A percentile compares a stretch with the other conserved stretches of the same genome.
Conservation (phyloP, 2,329 filamentous ascomycete species). For the Aspergillus fructus region DNA sequence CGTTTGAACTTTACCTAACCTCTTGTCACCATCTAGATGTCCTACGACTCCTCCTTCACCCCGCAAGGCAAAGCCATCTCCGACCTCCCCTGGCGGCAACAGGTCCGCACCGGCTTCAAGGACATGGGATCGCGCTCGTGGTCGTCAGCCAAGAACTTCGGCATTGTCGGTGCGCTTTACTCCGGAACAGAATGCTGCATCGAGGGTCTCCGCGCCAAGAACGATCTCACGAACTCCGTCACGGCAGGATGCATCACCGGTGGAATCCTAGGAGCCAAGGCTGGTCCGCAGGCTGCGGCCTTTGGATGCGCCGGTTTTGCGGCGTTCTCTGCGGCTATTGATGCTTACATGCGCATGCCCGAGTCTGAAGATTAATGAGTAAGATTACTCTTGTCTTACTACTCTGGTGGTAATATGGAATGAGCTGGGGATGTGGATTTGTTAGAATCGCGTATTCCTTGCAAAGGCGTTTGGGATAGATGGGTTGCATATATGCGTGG, state of each 20-base stretch:
- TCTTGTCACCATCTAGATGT: constrained; percentile 65
- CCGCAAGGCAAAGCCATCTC: constrained; percentile 55
- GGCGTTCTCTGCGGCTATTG: constrained; percentile 87
- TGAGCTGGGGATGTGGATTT: background rate
- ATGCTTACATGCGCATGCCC: constrained; percentile 83
- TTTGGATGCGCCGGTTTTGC: constrained; percentile 92
- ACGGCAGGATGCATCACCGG: constrained; percentile 88
- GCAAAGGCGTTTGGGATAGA: constrained; percentile 11
- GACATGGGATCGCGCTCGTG: constrained; percentile 88
- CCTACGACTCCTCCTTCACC: constrained; percentile 89
- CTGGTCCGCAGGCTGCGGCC: constrained; percentile 83
- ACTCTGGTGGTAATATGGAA: background rate
- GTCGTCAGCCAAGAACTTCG: constrained; percentile 90
- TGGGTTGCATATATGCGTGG: constrained; percentile 11
- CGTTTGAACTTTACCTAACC: background rate
- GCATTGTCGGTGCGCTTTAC: constrained; percentile 87
- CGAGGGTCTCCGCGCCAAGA: constrained; percentile 85
- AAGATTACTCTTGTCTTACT: too few species aligned
- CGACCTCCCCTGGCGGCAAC: constrained; percentile 75
- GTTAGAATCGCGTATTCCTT: background rate
- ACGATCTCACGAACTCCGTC: constrained; percentile 85
- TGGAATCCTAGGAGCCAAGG: constrained; percentile 79
- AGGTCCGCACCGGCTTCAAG: constrained; percentile 81
- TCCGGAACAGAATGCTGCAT: constrained; percentile 93
- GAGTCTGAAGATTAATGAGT: constrained; percentile 29